Percentiles rank a stretch among this genome's conserved stretches.
phyloP scores from a whole-genome alignment of 768 basidiomycete genomes.

The Nidula microcarpa region DNA sequence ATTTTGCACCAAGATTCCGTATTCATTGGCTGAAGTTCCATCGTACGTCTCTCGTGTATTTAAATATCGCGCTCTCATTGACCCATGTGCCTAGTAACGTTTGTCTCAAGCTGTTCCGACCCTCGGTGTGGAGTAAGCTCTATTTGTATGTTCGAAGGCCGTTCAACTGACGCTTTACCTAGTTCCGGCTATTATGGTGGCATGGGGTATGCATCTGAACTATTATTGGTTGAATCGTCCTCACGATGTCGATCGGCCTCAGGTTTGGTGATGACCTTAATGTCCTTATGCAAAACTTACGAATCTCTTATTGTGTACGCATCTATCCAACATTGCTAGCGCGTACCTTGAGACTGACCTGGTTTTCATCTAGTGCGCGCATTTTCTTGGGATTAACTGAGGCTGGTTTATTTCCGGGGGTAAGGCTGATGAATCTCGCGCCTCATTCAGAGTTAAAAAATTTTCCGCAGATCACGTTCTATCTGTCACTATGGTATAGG shows the following conservation, averaged over 20 bases:
- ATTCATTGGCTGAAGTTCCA: conserved; percentile 21
- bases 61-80: neutral
- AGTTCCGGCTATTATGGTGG: conserved; percentile 22
- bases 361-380: conserved; percentile 21
- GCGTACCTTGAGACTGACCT: neutral
- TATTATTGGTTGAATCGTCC: neutral
- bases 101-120: conserved; percentile 17
- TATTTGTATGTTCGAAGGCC: neutral
- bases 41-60: conserved; percentile 12
- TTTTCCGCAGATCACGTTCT: conserved; percentile 32
- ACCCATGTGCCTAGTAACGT: conserved; percentile 13
- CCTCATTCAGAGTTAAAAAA: neutral
- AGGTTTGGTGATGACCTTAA: conserved; percentile 24
- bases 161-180: neutral
- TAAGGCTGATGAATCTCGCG: conserved; percentile 9
- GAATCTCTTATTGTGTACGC: conserved; percentile 15
- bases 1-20: conserved; percentile 15
- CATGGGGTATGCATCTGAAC: conserved; percentile 13
- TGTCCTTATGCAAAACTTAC: conserved; percentile 21
- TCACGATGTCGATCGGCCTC: neutral
- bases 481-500: conserved; percentile 60
- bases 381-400: conserved; percentile 37
- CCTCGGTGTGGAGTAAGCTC: conserved; percentile 21
- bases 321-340: neutral
- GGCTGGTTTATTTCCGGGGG: conserved; percentile 34